Conservation (phyloP, 1,284 basidiomycete genomes). For the Dichomitus squalens region DNA sequence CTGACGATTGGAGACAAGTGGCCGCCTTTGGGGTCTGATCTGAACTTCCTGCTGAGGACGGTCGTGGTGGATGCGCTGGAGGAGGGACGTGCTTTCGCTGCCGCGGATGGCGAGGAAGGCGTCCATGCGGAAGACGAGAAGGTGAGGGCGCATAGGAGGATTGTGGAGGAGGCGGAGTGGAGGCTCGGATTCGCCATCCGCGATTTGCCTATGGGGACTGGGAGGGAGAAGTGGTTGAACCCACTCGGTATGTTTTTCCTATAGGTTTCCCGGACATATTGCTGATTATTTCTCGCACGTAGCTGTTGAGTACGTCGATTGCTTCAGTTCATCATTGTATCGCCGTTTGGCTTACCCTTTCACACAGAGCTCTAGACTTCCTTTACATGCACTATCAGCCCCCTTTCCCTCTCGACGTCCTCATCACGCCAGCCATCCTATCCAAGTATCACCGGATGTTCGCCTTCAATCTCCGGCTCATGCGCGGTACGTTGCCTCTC, state of each 20-base stretch:
- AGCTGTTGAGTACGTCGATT: constrained; percentile 61
- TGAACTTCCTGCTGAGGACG: constrained; percentile 78
- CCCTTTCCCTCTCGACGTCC: constrained; percentile 66
- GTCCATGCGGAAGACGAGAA: constrained; percentile 28
- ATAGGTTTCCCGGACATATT: background rate
- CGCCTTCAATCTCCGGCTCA: constrained; percentile 74
- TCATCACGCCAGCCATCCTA: constrained; percentile 70
- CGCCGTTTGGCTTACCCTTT: constrained; percentile 13
- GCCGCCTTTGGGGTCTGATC: constrained; percentile 84
- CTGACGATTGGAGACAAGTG: constrained; percentile 73
- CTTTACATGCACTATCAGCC: constrained; percentile 86
- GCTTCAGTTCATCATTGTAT: background rate
- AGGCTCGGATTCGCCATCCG: constrained; percentile 82
- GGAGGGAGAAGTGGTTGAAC: constrained; percentile 76
- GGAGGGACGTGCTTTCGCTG: constrained; percentile 16
- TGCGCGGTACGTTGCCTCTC: constrained; percentile 56
- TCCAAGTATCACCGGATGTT: constrained; percentile 87
- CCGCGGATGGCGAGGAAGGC: constrained; percentile 16
- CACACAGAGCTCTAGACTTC: constrained; percentile 77
- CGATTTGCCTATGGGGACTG: constrained; percentile 64
- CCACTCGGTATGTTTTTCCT: constrained; percentile 60
- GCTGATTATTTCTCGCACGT: constrained; percentile 10
- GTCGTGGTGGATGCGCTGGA: constrained; percentile 79
- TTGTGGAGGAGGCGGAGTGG: constrained; percentile 70
- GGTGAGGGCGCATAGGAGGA: constrained; percentile 31